Evolutionary conservation across 768 basidiomycete species (phyloP).

Genomic region (Mycena alexandri): DNA sequence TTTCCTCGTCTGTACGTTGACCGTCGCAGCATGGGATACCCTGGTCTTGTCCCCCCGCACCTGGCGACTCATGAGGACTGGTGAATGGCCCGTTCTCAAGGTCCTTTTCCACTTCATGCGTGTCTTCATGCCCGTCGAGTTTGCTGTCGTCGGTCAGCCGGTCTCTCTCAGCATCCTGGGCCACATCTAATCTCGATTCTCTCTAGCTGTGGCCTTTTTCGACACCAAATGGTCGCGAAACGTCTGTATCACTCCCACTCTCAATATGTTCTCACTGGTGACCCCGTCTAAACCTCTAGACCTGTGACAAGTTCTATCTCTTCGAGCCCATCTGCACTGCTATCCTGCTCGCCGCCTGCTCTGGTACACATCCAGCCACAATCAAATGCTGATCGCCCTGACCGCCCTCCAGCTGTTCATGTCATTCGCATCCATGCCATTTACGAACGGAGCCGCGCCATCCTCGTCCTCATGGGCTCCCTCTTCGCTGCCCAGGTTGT

Average conservation of each 20-base stretch:
- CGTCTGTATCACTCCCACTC: slow-evolving; percentile 51
- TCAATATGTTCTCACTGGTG: slow-evolving; percentile 10
- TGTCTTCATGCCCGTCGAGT: slow-evolving; percentile 84
- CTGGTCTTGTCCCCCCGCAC: slow-evolving; percentile 86
- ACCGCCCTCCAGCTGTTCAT: slow-evolving; percentile 64
- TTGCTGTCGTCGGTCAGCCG: slow-evolving; percentile 75
- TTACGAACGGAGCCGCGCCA: slow-evolving; percentile 70
- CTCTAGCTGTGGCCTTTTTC: slow-evolving; percentile 85
- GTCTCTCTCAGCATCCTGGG: not conserved
- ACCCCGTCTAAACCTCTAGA: slow-evolving; percentile 49
- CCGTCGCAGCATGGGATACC: slow-evolving; percentile 91
- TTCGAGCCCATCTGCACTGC: slow-evolving; percentile 92
- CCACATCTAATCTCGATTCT: slow-evolving; percentile 12
- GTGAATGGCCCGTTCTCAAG: slow-evolving; percentile 84
- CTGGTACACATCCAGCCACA: slow-evolving; percentile 52
- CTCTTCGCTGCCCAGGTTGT: slow-evolving; percentile 79
- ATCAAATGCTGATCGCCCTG: slow-evolving; percentile 14
- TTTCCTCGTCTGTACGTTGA: slow-evolving; percentile 90
- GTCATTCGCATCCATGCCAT: slow-evolving; percentile 85
- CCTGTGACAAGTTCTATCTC: slow-evolving; percentile 79
- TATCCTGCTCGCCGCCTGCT: slow-evolving; percentile 79
- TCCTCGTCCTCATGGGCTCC: slow-evolving; percentile 67
- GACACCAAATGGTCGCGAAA: slow-evolving; percentile 74
- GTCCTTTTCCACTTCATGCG: slow-evolving; percentile 80
- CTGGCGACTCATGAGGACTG: slow-evolving; percentile 74